These are phyloP conservation scores for Colletotrichum neosansevieriae DNA, from an alignment of 2,329 filamentous ascomycete species.

Conservation along the genomic window DNA sequence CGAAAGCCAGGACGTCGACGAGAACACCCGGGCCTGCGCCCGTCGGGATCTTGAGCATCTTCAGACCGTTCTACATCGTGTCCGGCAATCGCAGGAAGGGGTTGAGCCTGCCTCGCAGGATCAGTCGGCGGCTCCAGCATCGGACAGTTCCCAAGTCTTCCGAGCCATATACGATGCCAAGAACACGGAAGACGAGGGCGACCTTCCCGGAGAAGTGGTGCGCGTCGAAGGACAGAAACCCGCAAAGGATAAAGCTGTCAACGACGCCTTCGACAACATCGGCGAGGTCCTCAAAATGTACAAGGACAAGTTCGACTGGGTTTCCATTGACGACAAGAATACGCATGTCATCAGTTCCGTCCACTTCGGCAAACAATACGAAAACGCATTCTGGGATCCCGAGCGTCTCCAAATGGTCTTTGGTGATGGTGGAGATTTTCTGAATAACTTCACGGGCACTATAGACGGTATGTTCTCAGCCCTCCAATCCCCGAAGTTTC, in stretches of 20 bases:
- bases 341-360: conserved; percentile 64
- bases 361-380: conserved; percentile 62
- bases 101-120: conserved; percentile 3
- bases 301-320: conserved; percentile 61
- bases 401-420: conserved; percentile 65
- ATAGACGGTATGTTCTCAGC: conserved; percentile 56
- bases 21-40: conserved; percentile 52
- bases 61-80: conserved; percentile 46
- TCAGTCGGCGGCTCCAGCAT: conserved; percentile 24
- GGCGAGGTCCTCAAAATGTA: conserved; percentile 64
- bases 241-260: conserved; percentile 56
- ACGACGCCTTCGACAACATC: conserved; percentile 64
- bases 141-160: conserved; percentile 45
- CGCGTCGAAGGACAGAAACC: conserved; percentile 57
- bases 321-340: conserved; percentile 64
- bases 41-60: conserved; percentile 55
- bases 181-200: conserved; percentile 49
- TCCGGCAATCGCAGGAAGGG: conserved; percentile 46
- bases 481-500: not conserved
- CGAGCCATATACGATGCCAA: conserved; percentile 60
- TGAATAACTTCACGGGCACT: conserved; percentile 63
- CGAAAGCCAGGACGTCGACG: conserved; percentile 48
- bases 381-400: conserved; percentile 68
- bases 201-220: conserved; percentile 57
- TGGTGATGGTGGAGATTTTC: conserved; percentile 65